Conservation (phyloP, 129 eudicot species). For the Tagetes erecta region DNA sequence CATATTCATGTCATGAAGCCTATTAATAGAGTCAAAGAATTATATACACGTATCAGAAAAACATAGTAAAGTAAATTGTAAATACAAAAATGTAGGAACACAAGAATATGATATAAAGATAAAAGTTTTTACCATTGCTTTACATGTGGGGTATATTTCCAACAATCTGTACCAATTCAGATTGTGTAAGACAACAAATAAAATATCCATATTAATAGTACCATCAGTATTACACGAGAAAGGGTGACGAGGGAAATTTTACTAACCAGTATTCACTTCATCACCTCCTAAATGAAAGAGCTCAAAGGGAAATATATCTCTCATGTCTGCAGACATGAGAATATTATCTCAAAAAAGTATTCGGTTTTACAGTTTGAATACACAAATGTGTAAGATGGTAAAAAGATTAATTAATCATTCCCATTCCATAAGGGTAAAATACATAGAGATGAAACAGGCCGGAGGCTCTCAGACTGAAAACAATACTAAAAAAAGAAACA, state of each 20-base stretch:
- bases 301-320: constrained; percentile 83
- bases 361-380: neutral
- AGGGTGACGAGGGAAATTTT: neutral
- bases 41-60: constrained; percentile 12
- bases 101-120: constrained; percentile 5
- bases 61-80: constrained; percentile 1
- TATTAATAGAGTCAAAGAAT: constrained; percentile 34
- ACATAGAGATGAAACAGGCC: too few relatives aligned
- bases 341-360: constrained; percentile 4
- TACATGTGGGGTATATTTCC: constrained; percentile 81
- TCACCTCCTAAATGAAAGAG: constrained; percentile 98
- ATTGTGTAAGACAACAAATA: constrained; percentile 20
- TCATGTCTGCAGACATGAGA: constrained; percentile 57
- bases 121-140: constrained; percentile 67
- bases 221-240: constrained; percentile 4
- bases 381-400: neutral
- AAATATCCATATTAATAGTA: neutral
- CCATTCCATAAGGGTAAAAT: too few relatives aligned
- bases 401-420: too few relatives aligned
- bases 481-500: too few relatives aligned
- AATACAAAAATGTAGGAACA: neutral
- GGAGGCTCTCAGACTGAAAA: too few relatives aligned
- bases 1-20: constrained; percentile 84
- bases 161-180: constrained; percentile 74
- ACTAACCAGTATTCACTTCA: constrained; percentile 89